A percentile compares a stretch with the other conserved stretches of the same genome.
These are phyloP conservation scores for Fagus crenata DNA, from an alignment of 306 rosid genomes.

Conservation along the genomic window DNA sequence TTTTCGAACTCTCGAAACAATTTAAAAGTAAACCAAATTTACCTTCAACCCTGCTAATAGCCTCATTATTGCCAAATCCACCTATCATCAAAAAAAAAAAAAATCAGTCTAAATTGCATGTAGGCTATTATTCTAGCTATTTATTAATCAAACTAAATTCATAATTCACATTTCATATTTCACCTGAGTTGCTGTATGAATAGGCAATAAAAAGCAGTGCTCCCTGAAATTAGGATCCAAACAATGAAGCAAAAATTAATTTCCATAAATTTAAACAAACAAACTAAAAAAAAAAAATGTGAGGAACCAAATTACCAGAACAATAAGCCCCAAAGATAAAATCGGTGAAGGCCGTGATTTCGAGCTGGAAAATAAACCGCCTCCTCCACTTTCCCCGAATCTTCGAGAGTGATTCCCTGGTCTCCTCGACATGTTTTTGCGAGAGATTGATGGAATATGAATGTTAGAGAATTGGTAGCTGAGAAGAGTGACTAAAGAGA, in stretches of 20 bases:
- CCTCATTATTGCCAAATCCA: constrained; percentile 42
- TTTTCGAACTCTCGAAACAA: background rate
- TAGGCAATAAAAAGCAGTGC: constrained; percentile 47
- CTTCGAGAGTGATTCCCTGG: constrained; percentile 53
- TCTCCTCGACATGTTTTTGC: constrained; percentile 54
- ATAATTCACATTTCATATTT: background rate
- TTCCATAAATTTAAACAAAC: background rate
- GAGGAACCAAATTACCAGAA: constrained; percentile 30
- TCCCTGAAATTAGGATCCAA: constrained; percentile 36
- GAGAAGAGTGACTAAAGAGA: too few relatives aligned
- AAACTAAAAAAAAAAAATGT: background rate
- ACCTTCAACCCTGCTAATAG: constrained; percentile 67
- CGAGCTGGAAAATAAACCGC: constrained; percentile 41
- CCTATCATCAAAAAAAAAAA: constrained; percentile 42
- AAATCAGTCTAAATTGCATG: background rate
- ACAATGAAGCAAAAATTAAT: background rate
- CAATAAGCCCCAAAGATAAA: constrained; percentile 43
- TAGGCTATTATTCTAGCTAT: background rate
- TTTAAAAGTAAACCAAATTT: background rate
- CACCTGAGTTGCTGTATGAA: constrained; percentile 49
- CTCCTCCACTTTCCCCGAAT: constrained; percentile 51
- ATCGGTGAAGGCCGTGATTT: constrained; percentile 55
- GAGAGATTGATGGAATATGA: too few relatives aligned
- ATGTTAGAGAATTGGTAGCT: too few relatives aligned
- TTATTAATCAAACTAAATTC: too few relatives aligned